Evolutionary conservation across 139 green algal genomes (phyloP).

Genomic region (Monoraphidium neglectum): DNA sequence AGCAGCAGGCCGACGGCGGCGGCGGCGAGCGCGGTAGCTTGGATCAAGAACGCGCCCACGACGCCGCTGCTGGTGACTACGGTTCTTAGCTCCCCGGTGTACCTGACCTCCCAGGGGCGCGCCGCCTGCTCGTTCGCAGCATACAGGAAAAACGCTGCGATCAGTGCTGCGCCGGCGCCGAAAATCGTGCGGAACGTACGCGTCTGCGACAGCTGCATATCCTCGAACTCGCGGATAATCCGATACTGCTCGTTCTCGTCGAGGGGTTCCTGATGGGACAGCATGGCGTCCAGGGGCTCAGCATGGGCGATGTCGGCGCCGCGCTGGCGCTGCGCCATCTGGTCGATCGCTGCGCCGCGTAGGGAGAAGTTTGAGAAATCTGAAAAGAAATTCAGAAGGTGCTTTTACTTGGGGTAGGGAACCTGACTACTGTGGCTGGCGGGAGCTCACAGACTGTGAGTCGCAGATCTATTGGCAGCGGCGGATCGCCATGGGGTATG

Average conservation of each 20-base stretch:
- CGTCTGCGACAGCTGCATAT: constrained; percentile 6
- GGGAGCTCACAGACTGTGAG: too few species aligned
- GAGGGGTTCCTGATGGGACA: constrained; percentile 12
- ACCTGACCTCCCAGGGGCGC: constrained; percentile 27
- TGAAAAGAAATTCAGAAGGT: too few species aligned
- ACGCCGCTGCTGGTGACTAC: not conserved
- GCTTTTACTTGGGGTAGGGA: too few species aligned
- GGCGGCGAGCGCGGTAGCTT: not conserved
- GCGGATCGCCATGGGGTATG: too few species aligned
- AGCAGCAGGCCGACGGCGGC: constrained; percentile 4
- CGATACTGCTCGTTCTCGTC: constrained; percentile 24
- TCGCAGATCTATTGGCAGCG: too few species aligned
- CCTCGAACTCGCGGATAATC: constrained; percentile 24
- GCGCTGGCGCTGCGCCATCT: too few species aligned
- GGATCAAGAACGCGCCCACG: not conserved
- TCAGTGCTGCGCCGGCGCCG: not conserved
- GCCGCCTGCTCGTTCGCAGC: constrained; percentile 17
- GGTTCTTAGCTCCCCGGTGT: constrained; percentile 32
- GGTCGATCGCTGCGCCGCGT: not conserved
- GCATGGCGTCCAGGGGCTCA: too few species aligned
- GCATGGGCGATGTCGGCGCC: too few species aligned
- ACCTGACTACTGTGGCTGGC: too few species aligned
- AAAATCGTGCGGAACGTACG: constrained; percentile 5
- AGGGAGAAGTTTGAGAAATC: too few species aligned
- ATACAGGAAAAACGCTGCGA: constrained; percentile 23